These are phyloP conservation scores for Neonectria faginata DNA, from an alignment of 2,329 filamentous ascomycete genomes.

Conservation along the genomic window DNA sequence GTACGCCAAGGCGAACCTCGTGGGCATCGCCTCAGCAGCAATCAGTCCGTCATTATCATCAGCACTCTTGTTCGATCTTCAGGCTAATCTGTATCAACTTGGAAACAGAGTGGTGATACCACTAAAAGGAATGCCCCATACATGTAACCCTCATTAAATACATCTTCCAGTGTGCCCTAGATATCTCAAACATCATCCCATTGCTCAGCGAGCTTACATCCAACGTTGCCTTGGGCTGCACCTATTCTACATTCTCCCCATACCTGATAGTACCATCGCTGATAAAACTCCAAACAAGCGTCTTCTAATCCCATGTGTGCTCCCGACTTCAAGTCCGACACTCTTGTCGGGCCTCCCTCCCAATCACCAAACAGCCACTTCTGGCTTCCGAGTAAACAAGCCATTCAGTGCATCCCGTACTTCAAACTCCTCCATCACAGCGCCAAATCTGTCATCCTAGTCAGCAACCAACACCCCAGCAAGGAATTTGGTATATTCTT, in stretches of 20 bases:
- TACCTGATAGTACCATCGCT: not conserved
- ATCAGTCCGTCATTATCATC: not conserved
- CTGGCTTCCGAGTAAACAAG: conserved; percentile 53
- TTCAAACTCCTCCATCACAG: conserved; percentile 75
- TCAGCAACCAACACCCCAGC: conserved; percentile 10
- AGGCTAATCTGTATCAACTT: not conserved
- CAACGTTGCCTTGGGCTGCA: not conserved
- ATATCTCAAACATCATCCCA: not conserved
- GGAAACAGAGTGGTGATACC: not conserved
- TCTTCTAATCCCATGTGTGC: conserved; percentile 14
- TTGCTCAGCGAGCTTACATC: not conserved
- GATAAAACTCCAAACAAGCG: conserved; percentile 6
- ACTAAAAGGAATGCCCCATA: not conserved
- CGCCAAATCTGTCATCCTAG: conserved; percentile 63
- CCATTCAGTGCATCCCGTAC: conserved; percentile 81
- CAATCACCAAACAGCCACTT: conserved; percentile 15
- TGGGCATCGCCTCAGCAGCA: too few species aligned
- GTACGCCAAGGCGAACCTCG: conserved; percentile 1
- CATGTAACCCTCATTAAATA: not conserved
- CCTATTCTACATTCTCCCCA: not conserved
- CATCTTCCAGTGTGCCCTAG: not conserved
- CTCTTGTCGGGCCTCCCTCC: not conserved
- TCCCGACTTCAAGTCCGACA: not conserved
- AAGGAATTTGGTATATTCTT: conserved; percentile 52
- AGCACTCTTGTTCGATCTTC: too few species aligned